Evolutionary conservation across 176 grass and related monocot species (phyloP).

Genomic region (Carex scoparia): DNA sequence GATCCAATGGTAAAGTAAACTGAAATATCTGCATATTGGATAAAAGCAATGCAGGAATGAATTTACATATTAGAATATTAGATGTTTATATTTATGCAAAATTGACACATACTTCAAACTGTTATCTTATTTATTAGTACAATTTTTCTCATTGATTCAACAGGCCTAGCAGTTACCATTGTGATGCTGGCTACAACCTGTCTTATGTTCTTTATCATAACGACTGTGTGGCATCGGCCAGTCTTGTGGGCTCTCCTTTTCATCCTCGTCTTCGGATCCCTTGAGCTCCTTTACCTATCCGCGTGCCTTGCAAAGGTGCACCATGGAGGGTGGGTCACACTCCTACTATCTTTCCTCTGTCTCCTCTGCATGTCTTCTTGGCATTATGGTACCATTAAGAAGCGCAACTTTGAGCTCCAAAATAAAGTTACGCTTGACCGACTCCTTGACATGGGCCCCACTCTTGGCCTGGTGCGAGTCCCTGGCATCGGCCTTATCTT

Average conservation of each 20-base stretch:
- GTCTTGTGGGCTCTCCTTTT: constrained; percentile 45
- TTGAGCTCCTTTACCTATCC: constrained; percentile 67
- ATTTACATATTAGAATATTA: background rate
- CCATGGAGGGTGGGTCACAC: constrained; percentile 74
- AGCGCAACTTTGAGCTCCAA: constrained; percentile 64
- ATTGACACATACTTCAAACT: background rate
- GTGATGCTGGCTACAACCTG: constrained; percentile 88
- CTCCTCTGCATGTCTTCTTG: constrained; percentile 61
- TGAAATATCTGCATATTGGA: background rate
- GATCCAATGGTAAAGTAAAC: background rate
- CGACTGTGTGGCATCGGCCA: constrained; percentile 54
- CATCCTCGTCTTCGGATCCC: constrained; percentile 52
- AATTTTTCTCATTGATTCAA: background rate
- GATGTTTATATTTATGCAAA: background rate
- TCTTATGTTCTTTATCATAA: constrained; percentile 87
- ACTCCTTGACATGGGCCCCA: constrained; percentile 51
- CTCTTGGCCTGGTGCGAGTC: constrained; percentile 61
- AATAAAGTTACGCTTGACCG: constrained; percentile 68
- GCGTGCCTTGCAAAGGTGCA: constrained; percentile 59
- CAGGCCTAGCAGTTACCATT: constrained; percentile 67
- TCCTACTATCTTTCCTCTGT: constrained; percentile 50
- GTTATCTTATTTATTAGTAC: background rate
- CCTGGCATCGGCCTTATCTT: constrained; percentile 71
- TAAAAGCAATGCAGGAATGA: background rate
- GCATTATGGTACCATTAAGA: constrained; percentile 85